Conservation (phyloP, 163 green algal genomes). For the Prototheca cutis region DNA sequence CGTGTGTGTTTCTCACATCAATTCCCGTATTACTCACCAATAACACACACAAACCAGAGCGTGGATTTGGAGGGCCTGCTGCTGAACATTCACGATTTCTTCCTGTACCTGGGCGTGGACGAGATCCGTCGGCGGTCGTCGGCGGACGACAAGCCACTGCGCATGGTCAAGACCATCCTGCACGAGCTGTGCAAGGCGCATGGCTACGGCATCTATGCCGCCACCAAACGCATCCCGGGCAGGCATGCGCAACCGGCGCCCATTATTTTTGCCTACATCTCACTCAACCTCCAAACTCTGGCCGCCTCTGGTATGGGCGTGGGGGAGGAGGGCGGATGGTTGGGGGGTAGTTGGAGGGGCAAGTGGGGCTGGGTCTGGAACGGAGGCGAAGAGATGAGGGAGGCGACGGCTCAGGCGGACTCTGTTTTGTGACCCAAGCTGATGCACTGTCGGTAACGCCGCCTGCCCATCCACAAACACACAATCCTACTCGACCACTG, state of each 20-base stretch:
- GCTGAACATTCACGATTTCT: constrained; percentile 79
- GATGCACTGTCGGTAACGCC: no score
- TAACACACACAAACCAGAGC: no score
- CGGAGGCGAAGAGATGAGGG: no score
- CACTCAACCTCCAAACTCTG: constrained; percentile 83
- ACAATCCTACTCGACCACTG: no score
- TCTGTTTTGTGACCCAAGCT: no score
- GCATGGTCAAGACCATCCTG: constrained; percentile 75
- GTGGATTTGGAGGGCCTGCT: constrained; percentile 60
- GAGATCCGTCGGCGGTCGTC: constrained; percentile 70
- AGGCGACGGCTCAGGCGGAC: no score
- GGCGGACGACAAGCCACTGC: constrained; percentile 88
- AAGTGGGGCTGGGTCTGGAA: not conserved
- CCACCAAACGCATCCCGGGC: constrained; percentile 40
- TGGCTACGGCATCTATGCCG: constrained; percentile 50
- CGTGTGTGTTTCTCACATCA: no score
- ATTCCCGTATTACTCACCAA: no score
- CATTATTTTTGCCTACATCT: constrained; percentile 89
- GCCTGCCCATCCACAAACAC: no score
- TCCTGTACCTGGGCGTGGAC: constrained; percentile 68
- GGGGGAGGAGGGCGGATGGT: no score
- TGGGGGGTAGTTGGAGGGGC: not conserved
- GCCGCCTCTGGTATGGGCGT: constrained; percentile 8
- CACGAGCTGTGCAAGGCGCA: constrained; percentile 35
- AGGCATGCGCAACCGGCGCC: constrained; percentile 35